Evolutionary conservation across 345 rosid genomes (phyloP), one percentile per base, ranked within the genome.

Genomic region (Trapa incisa): DNA sequence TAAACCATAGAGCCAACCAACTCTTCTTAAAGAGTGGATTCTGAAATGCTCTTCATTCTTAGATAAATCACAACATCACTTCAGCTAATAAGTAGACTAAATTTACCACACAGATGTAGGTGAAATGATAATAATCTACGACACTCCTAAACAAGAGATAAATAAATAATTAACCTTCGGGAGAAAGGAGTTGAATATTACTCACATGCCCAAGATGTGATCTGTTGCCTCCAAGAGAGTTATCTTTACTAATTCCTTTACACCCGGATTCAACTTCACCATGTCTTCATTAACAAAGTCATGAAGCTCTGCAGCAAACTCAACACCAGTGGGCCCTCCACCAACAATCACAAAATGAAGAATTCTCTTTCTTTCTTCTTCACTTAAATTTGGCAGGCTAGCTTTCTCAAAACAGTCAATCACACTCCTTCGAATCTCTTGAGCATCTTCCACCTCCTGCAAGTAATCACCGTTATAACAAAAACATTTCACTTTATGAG

Each of bases 241-340:
- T 72, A 95, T 95, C 45, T 73, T 80, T 52, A 84, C 96, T 37
- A 74, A 73, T 61, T 79, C 87, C 67, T 84, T 79, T 45, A 80
- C 89, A 73, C 15, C 69, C 48, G 99, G 99, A 76, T 95, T 91
- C 68, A 95, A 78, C 50, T 72, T 91, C 75, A 91, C 84, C 47
- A 95, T 68, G 75, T 95, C 99, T 75, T 95, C 94, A 16, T 67
- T 86, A 62, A 95, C 93, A 74, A 81, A 91, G 80, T 95, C 99
- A 78, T 91, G 87, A 65, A 95, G 88, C 80, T 89, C 96, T 12
- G 97, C 97, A 66, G 99, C 93, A 81, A 95, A 95, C 75, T 95
- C 99, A 75, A 95, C 99, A 61, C 99, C 99, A 16, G 96, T 86
- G 67, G 99, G 99, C 32, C 99, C 99, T 75, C 99, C 99, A 33